Conservation (phyloP, 257 asterid species). For the Scutellaria baicalensis region DNA sequence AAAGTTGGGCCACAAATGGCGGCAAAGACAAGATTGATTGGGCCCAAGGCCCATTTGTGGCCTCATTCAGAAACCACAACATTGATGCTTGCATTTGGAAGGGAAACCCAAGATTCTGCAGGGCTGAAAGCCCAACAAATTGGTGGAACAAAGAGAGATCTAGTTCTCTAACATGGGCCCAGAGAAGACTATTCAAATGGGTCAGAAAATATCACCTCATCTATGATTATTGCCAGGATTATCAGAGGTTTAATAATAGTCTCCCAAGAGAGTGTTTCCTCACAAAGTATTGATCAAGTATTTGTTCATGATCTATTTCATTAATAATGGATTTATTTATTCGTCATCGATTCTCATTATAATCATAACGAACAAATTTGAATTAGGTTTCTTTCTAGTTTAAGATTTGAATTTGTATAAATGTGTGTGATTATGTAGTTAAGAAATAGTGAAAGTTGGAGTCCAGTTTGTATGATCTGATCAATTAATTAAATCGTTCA, state of each 20-base stretch:
- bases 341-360: too few relatives aligned
- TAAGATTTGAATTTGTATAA: too few relatives aligned
- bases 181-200: slow-evolving; percentile 67
- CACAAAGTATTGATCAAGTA: slow-evolving; percentile 46
- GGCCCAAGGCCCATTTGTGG: slow-evolving; percentile 61
- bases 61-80: slow-evolving; percentile 37
- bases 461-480: too few relatives aligned
- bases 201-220: slow-evolving; percentile 45
- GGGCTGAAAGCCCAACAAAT: slow-evolving; percentile 30
- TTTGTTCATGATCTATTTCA: background rate
- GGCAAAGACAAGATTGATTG: slow-evolving; percentile 60
- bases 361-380: too few relatives aligned
- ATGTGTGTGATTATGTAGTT: too few relatives aligned
- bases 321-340: background rate
- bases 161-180: slow-evolving; percentile 43
- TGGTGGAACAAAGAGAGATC: slow-evolving; percentile 67
- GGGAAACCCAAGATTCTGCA: slow-evolving; percentile 38
- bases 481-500: too few relatives aligned
- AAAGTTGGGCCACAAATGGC: slow-evolving; percentile 74
- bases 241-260: slow-evolving; percentile 44
- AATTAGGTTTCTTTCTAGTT: too few relatives aligned
- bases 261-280: slow-evolving; percentile 75
- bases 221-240: slow-evolving; percentile 75
- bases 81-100: slow-evolving; percentile 78
- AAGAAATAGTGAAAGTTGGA: too few relatives aligned